Evolutionary conservation across 1,284 basidiomycete genomes (phyloP), one percentile per base, ranked within the genome.

Genomic region (Cystobasidiaceae sp.): DNA sequence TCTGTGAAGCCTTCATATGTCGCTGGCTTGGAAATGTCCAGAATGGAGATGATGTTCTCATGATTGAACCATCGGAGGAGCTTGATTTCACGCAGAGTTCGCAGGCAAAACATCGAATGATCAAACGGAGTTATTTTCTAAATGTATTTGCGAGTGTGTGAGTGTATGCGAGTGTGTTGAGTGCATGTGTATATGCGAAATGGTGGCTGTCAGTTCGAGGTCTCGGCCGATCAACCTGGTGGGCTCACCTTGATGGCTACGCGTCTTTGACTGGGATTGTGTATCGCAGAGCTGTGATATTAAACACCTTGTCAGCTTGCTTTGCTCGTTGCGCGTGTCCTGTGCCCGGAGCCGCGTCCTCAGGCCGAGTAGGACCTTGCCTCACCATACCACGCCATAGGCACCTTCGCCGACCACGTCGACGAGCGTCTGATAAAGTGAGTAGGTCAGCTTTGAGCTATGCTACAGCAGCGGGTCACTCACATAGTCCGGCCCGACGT

Each of bases 31-130:
- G 96, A 86, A 74, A 96, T 96, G 76, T 97, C 93, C 44, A 96
- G 81, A 72, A 97, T 93, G 34, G 91, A 90, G 75, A 96, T 96
- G 74, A 97, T 94, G 75, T 96, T 94, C 80, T 94, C 91, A 80
- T 89, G 90, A 74, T 93, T 89, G 74, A 96, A 83, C 79, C 92
- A 93, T 75, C 92, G 92, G 52, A 92, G 83, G n/a, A 92, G 83
- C 77, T 91, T 91, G 75, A 91, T 85, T 78, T 91, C 89, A 66
- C 89, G 83, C n/a, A 90, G 82, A 23, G 89, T 90, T 49, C 89
- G 82, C 8, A 90, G 81, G 76, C 87, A 50, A 28, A 61, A 61
- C 58, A 61, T 61, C 2, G 58, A 51, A 23, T 62, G 60, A 39
- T 91, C 89, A 71, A 91, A 91, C 1, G 89, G 90, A 0, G 86